Evolutionary conservation across 1,284 basidiomycete genomes (phyloP), one percentile per base, ranked within the genome.

Genomic region (Apiotrichum siamense): DNA sequence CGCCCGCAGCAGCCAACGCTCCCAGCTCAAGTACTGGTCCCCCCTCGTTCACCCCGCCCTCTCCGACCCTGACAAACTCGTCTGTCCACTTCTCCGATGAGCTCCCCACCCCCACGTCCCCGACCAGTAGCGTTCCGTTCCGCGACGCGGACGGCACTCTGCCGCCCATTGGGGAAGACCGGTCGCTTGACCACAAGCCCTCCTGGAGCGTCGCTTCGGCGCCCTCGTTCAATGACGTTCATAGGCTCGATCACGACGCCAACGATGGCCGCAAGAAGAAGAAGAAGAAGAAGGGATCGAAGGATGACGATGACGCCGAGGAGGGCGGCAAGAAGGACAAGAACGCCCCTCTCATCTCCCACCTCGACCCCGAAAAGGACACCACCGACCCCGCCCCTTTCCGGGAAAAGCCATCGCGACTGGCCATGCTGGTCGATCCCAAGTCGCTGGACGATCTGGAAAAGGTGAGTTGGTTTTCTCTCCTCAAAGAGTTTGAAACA

Each of bases 341-440:
- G 40, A 37, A 52, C 26, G 67, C 65, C 21, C 62, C 66, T 26
- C 66, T 65, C 26, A 64, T 69, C 37, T 45, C 59, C 26, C 64
- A 73, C 59, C 54, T 74, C 53, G 70, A 76, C 60, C 70, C 72
- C 1, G 62, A 69, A 18, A 84, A 86, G 59, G 79, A 80, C 36
- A 76, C 76, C n/a, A 77, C 80, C 37, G 81, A 92, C 68, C 82
- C 85, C 0, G 72, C 80, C 0, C 86, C 88, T 0, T 90, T 88
- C 67, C 62, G 66, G 11, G 83, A 85, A 65, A 83, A 81, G 50
- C 89, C 93, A 0, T 82, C 81, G 55, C 77, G 80, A 49, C 83
- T 98, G 6, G 91, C 91, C 20, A 81, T 83, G 55, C 81, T 97
- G 43, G 83, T 97, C 43, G 93, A 97, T 70, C 91, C 92, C 27